Percentiles rank a stretch among this genome's conserved stretches.
These are phyloP conservation scores for Herpetomonas tarakana DNA, from an alignment of 208 protist genomes.

Conservation along the genomic window DNA sequence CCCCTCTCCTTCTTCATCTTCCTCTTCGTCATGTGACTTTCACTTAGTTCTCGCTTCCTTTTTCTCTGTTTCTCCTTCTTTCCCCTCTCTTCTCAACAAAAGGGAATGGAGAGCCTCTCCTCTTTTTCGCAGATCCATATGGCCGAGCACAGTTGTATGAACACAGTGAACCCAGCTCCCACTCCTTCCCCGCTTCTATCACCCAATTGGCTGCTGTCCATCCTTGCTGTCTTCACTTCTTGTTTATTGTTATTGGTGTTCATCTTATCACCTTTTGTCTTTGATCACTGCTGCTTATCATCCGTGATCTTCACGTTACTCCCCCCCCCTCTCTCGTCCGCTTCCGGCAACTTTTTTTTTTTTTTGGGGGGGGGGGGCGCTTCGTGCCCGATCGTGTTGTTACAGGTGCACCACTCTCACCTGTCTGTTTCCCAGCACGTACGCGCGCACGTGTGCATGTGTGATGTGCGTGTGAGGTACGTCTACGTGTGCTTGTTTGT, in stretches of 20 bases:
- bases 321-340: constrained; percentile 5
- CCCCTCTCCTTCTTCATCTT: constrained; percentile 4
- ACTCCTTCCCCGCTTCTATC: no score
- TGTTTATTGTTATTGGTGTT: constrained; percentile 5
- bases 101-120: no score
- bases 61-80: neutral
- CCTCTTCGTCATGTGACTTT: constrained; percentile 3
- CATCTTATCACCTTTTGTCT: neutral
- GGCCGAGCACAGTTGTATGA: no score
- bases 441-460: neutral
- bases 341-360: neutral
- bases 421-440: neutral
- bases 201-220: neutral
- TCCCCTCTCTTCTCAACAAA: no score
- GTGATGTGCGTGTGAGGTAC: neutral
- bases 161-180: no score
- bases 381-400: neutral
- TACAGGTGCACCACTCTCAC: neutral
- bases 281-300: no score
- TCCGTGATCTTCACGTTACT: neutral
- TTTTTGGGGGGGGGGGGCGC: neutral
- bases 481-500: no score
- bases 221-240: constrained; percentile 2
- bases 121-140: no score
- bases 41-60: neutral